Base-by-base conservation (phyloP, 2,329 filamentous ascomycete species). In the Chrysoporthe austroafricana region DNA sequence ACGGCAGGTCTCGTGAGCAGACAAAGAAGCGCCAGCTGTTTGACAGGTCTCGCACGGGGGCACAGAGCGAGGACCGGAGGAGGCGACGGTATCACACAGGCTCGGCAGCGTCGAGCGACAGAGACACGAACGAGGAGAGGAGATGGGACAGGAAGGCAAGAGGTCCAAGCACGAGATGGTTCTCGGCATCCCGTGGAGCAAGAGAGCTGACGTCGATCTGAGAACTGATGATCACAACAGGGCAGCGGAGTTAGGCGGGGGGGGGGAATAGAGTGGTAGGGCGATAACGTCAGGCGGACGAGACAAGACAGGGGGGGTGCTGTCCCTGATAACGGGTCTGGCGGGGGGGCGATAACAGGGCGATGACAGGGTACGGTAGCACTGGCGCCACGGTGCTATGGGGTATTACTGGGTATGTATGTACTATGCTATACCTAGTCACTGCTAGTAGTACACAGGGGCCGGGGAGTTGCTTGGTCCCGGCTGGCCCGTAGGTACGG, bases 21-120 rank as follows among this genome's bases (percentile, higher is more conserved):
- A 39, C 11, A 18, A 42, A 48, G 44, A 26, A 50, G 26, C 34
- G 1, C 13, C 46, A 42, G 34, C 1, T 7, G 26, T 32, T 57
- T 57, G 54, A 57, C 18, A 42, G 67, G 36, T 56, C 50, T 64
- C 46, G 58, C 66, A 66, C 66, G 67, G 52, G 60, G 58, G 42
- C 64, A n/a, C 21, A 34, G 13, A 26, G 59, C 44, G 26, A 67
- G 62, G 32, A 54, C 50, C 50, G 32, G 26, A 32, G 50, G 21
- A 54, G 2, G 16, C 3, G 26, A 26, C 14, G 50, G 62, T 56
- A 58, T 59, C 62, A 58, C 65, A 39, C 62, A 39, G 42, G 50
- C 2, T 39, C 52, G 11, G 46, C 26, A 54, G 42, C 67, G 44
- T 62, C 62, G 66, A 34, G 65, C 26, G 62, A 60, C 36, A 50